These are phyloP conservation scores for Lactarius sp. DNA, from an alignment of 768 basidiomycete genomes.

Conservation along the genomic window DNA sequence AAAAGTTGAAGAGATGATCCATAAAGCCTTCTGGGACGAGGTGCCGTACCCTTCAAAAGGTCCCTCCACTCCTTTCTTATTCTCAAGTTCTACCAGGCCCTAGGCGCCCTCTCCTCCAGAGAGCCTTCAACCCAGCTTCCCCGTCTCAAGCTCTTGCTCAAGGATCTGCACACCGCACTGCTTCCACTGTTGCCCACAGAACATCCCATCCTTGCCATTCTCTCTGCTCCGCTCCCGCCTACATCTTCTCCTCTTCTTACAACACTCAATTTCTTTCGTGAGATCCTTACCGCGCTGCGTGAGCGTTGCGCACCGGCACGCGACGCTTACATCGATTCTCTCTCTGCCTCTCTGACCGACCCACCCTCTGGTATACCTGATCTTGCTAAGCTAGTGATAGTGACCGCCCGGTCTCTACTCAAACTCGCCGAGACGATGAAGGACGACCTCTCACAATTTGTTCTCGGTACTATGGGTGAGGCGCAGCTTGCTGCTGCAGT, in stretches of 20 bases:
- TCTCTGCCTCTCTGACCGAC: conserved; percentile 38
- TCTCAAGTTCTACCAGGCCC: conserved; percentile 40
- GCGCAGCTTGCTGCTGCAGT: conserved; percentile 48
- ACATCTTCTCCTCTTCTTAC: conserved; percentile 64
- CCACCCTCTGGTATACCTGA: conserved; percentile 26
- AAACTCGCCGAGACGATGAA: conserved; percentile 60
- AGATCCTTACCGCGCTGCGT: conserved; percentile 47
- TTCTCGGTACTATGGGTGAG: conserved; percentile 64
- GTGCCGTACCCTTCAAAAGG: conserved; percentile 34
- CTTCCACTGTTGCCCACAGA: conserved; percentile 52
- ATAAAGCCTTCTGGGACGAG: conserved; percentile 72
- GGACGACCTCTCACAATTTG: conserved; percentile 58
- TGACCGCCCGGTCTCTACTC: conserved; percentile 45
- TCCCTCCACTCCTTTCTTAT: not conserved
- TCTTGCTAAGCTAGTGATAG: conserved; percentile 46
- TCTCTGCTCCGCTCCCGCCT: conserved; percentile 59
- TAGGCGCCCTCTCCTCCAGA: conserved; percentile 51
- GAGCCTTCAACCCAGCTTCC: conserved; percentile 54
- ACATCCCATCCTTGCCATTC: conserved; percentile 45
- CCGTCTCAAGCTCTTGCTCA: conserved; percentile 52
- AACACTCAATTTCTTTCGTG: conserved; percentile 48
- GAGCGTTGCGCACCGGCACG: conserved; percentile 65
- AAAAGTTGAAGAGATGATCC: conserved; percentile 45
- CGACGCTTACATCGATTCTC: conserved; percentile 48
- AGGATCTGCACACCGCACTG: conserved; percentile 48